A percentile compares a stretch with the other conserved stretches of the same genome.
Conservation (phyloP, 768 basidiomycete genomes). For the Tulasnella sp. region DNA sequence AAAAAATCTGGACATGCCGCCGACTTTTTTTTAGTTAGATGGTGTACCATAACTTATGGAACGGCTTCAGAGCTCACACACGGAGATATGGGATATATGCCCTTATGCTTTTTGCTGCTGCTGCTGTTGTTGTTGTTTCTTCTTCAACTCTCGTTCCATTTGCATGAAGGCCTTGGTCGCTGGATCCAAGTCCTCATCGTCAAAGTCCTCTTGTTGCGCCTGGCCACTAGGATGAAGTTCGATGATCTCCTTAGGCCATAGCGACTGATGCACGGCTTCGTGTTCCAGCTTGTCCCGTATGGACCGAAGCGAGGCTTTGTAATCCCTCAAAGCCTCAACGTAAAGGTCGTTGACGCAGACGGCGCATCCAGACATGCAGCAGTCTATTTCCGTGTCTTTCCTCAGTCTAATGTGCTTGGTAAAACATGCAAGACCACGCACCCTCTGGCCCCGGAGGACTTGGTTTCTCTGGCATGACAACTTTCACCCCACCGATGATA, state of each 20-base stretch:
- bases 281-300: conserved; percentile 9
- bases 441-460: conserved; percentile 17
- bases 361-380: conserved; percentile 20
- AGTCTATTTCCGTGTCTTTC: neutral
- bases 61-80: neutral
- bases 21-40: neutral
- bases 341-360: conserved; percentile 19
- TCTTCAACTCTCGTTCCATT: conserved; percentile 11
- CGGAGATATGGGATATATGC: neutral
- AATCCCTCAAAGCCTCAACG: conserved; percentile 11
- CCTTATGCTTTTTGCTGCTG: neutral
- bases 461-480: conserved; percentile 10
- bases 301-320: neutral
- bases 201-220: neutral
- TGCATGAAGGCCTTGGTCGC: conserved; percentile 9
- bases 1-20: neutral
- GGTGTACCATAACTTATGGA: neutral
- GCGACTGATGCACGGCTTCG: neutral
- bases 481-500: neutral
- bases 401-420: too few relatives aligned
- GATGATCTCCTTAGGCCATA: conserved; percentile 5
- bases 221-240: neutral
- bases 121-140: conserved; percentile 1
- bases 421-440: neutral
- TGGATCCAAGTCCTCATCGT: conserved; percentile 8